Conservation (phyloP, 257 asterid species). For the Orobanche coerulescens region DNA sequence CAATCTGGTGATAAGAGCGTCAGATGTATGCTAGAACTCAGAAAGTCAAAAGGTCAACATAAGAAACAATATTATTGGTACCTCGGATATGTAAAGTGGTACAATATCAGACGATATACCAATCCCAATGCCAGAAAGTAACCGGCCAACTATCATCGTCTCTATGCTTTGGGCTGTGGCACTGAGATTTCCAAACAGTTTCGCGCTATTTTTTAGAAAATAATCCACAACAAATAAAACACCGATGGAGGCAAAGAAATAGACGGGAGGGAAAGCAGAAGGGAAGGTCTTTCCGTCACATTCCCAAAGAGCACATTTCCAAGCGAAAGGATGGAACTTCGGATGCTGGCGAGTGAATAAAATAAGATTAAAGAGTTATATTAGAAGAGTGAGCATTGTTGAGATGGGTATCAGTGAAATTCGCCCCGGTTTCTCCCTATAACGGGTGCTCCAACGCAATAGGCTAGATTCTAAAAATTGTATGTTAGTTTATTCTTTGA, state of each 20-base stretch:
- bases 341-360: neutral
- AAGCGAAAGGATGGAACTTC: neutral
- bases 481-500: neutral
- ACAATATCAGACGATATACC: constrained; percentile 95
- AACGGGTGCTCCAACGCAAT: neutral
- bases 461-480: neutral
- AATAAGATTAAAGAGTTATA: neutral
- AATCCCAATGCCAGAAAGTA: constrained; percentile 85
- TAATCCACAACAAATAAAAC: constrained; percentile 9
- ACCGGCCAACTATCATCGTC: constrained; percentile 83
- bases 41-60: neutral
- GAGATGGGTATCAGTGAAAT: neutral
- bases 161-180: constrained; percentile 68
- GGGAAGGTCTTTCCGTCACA: neutral
- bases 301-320: neutral
- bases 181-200: constrained; percentile 34
- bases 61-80: constrained; percentile 20
- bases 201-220: neutral
- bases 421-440: neutral
- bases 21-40: constrained; percentile 23
- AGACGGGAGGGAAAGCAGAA: neutral
- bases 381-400: neutral
- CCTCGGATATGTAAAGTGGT: constrained; percentile 99
- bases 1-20: constrained; percentile 43
- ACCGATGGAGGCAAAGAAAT: neutral